These are phyloP conservation scores for Micractinium conductrix DNA, from an alignment of 139 green algal species.

Conservation along the genomic window DNA sequence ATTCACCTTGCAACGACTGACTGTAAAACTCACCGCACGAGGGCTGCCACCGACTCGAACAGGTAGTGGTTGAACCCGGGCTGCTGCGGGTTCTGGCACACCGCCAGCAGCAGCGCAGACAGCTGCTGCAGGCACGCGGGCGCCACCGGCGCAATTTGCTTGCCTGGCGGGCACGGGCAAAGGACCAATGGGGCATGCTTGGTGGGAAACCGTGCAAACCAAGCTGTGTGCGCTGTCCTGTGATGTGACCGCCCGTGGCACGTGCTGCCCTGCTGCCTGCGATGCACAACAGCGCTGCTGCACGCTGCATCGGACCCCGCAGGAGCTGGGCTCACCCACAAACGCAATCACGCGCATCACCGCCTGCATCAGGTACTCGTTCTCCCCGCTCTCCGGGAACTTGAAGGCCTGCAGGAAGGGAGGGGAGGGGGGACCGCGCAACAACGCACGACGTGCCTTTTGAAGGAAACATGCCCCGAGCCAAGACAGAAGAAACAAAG, in stretches of 20 bases:
- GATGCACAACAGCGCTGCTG: too few species aligned
- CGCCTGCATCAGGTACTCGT: constrained; percentile 95
- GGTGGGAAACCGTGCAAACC: neutral
- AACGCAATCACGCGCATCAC: constrained; percentile 91
- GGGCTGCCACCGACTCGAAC: constrained; percentile 94
- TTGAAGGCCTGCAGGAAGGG: too few species aligned
- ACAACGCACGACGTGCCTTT: too few species aligned
- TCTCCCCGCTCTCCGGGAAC: constrained; percentile 87
- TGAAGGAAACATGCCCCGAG: too few species aligned
- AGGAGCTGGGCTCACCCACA: constrained; percentile 78
- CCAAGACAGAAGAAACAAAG: too few species aligned
- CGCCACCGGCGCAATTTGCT: constrained; percentile 64
- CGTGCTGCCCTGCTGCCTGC: too few species aligned
- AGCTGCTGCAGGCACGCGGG: constrained; percentile 63
- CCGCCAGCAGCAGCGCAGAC: constrained; percentile 73
- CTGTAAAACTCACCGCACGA: constrained; percentile 66
- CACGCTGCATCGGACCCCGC: too few species aligned
- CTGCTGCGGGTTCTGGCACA: constrained; percentile 94
- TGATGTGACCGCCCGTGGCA: too few species aligned
- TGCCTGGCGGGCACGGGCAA: constrained; percentile 7
- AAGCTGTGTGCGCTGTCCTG: too few species aligned
- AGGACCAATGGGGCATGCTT: neutral
- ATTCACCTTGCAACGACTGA: too few species aligned
- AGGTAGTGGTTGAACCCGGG: constrained; percentile 99
- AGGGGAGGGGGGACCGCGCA: too few species aligned